Conservation (phyloP, 2,329 filamentous ascomycete species). For the Curvularia hawaiiensis region DNA sequence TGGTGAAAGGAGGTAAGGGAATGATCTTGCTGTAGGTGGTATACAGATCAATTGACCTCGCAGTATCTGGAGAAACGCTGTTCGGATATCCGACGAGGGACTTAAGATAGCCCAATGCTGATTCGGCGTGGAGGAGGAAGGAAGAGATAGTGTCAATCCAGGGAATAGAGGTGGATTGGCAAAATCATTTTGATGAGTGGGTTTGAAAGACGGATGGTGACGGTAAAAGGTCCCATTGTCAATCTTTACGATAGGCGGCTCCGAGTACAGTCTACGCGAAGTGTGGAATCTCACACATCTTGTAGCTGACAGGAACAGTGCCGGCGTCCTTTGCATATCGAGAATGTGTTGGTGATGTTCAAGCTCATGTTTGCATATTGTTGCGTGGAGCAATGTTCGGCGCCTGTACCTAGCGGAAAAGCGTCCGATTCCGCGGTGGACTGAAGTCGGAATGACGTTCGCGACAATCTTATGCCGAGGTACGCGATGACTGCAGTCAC, state of each 20-base stretch:
- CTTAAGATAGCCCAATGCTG: conserved; percentile 87
- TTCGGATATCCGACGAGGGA: conserved; percentile 77
- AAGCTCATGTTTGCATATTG: conserved; percentile 1
- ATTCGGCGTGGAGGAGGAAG: conserved; percentile 55
- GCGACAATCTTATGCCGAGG: conserved; percentile 29
- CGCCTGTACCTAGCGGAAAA: conserved; percentile 26
- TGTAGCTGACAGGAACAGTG: conserved; percentile 37
- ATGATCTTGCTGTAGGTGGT: conserved; percentile 76
- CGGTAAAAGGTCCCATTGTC: conserved; percentile 81
- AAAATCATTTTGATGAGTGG: conserved; percentile 50
- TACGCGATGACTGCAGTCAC: conserved; percentile 17
- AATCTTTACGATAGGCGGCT: conserved; percentile 40
- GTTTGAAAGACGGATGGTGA: conserved; percentile 62
- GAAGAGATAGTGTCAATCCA: conserved; percentile 71
- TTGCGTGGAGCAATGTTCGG: conserved; percentile 18
- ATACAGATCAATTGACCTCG: conserved; percentile 75
- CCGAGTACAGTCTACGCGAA: conserved; percentile 25
- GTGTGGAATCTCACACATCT: conserved; percentile 27
- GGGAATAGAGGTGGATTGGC: conserved; percentile 76
- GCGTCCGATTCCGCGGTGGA: conserved; percentile 26
- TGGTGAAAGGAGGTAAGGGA: conserved; percentile 74
- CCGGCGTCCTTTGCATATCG: conserved; percentile 42
- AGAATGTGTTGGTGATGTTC: conserved; percentile 6
- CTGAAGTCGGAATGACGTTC: conserved; percentile 29
- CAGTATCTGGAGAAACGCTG: conserved; percentile 79